Percentiles rank a stretch among this genome's conserved stretches.
phyloP scores from a whole-genome alignment of 1,284 basidiomycete species.

The Trametes polyzona region DNA sequence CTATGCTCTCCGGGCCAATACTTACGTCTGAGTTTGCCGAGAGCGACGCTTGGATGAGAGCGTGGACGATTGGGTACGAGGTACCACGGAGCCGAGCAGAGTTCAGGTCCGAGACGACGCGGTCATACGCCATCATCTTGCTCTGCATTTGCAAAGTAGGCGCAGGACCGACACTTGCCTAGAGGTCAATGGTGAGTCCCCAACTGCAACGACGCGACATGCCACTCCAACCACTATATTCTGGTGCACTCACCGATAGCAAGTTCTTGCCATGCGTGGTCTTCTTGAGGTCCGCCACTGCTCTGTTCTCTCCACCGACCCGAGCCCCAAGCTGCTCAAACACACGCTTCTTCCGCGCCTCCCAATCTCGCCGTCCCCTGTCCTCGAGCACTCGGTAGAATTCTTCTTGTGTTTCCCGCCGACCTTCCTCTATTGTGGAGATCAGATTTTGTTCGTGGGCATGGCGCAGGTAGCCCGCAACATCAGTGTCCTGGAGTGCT shows the following conservation, averaged over 20 bases:
- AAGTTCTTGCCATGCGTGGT: slow-evolving; percentile 59
- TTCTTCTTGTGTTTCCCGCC: slow-evolving; percentile 83
- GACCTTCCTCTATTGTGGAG: slow-evolving; percentile 89
- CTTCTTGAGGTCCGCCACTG: slow-evolving; percentile 61
- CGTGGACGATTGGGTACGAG: slow-evolving; percentile 76
- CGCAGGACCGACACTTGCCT: slow-evolving; percentile 57
- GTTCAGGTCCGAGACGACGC: slow-evolving; percentile 77
- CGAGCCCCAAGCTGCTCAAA: slow-evolving; percentile 88
- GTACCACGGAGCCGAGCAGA: slow-evolving; percentile 69
- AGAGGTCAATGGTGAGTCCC: not conserved
- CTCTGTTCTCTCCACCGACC: slow-evolving; percentile 55
- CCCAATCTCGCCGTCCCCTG: slow-evolving; percentile 83
- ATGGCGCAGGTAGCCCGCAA: slow-evolving; percentile 86
- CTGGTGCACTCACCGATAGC: slow-evolving; percentile 55
- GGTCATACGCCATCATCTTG: slow-evolving; percentile 96
- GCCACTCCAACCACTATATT: not conserved
- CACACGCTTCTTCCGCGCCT: slow-evolving; percentile 85
- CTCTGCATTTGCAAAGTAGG: slow-evolving; percentile 81
- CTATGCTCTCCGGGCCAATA: slow-evolving; percentile 8
- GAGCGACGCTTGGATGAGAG: slow-evolving; percentile 66
- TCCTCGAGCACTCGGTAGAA: slow-evolving; percentile 84
- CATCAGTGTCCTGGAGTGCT: slow-evolving; percentile 89
- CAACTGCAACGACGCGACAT: too few species aligned
- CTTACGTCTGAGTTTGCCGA: slow-evolving; percentile 60
- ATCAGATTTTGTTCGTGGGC: slow-evolving; percentile 95